These are phyloP conservation scores for Chlamydomonas sphaeroides DNA, from an alignment of 139 green algal genomes.

Conservation along the genomic window DNA sequence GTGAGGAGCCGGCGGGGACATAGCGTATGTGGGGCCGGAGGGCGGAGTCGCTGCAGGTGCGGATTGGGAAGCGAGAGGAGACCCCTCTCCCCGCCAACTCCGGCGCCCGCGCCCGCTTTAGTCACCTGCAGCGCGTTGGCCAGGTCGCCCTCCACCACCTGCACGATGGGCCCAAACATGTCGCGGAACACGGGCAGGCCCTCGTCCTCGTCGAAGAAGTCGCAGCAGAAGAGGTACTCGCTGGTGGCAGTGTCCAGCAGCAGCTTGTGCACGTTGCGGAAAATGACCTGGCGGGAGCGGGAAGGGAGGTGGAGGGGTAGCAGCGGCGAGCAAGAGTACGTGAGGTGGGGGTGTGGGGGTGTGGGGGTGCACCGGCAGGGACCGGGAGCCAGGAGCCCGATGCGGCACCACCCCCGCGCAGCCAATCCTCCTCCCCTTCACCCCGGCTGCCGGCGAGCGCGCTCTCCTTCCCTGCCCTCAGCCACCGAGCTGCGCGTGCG, in stretches of 20 bases:
- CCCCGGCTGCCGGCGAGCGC: too few species aligned
- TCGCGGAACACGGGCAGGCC: conserved; percentile 73
- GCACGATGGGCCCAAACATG: conserved; percentile 75
- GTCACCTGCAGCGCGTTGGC: conserved; percentile 61
- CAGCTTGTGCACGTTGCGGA: conserved; percentile 92
- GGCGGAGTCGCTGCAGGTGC: too few species aligned
- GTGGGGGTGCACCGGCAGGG: neutral
- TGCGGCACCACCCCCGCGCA: too few species aligned
- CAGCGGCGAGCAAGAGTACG: too few species aligned
- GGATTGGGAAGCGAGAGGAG: too few species aligned
- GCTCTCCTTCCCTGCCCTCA: too few species aligned
- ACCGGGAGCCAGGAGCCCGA: too few species aligned
- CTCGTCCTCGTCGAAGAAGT: conserved; percentile 91
- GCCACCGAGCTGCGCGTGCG: too few species aligned
- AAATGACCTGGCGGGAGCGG: conserved; percentile 81
- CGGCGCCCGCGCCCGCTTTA: neutral
- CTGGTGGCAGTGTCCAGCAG: conserved; percentile 93
- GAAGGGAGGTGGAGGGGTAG: too few species aligned
- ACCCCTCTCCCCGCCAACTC: neutral
- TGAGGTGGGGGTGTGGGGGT: neutral
- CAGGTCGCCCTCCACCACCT: conserved; percentile 82
- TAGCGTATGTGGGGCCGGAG: too few species aligned
- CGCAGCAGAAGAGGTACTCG: conserved; percentile 94
- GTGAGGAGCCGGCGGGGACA: too few species aligned
- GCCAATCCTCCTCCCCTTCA: too few species aligned